These are phyloP conservation scores for Microdochium bolleyi DNA, from an alignment of 2,329 filamentous ascomycete genomes.

Conservation along the genomic window DNA sequence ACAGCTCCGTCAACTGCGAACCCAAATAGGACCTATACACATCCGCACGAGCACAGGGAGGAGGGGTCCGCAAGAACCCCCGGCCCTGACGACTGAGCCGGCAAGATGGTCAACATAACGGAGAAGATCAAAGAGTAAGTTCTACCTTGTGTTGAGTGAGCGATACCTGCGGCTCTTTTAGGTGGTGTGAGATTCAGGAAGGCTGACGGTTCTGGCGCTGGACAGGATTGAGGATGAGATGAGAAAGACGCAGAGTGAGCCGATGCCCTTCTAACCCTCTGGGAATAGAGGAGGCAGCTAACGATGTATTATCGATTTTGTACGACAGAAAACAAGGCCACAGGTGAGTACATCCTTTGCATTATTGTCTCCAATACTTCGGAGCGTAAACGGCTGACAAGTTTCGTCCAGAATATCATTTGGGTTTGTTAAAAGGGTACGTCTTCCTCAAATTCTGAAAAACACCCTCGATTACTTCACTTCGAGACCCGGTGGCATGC, in stretches of 20 bases:
- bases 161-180: too few species aligned
- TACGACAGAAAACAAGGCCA: conserved; percentile 88
- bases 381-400: conserved; percentile 1
- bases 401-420: conserved; percentile 72
- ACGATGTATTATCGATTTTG: neutral
- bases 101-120: conserved; percentile 95
- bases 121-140: conserved; percentile 99
- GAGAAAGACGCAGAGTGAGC: conserved; percentile 92
- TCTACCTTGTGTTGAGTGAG: conserved; percentile 15
- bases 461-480: neutral
- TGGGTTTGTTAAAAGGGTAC: conserved; percentile 94
- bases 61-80: neutral
- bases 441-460: conserved; percentile 10
- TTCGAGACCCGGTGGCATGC: neutral
- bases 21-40: too few species aligned
- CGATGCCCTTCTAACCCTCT: neutral
- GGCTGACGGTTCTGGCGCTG: conserved; percentile 7
- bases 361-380: neutral
- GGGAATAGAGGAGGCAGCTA: neutral
- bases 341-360: conserved; percentile 55
- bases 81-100: conserved; percentile 4
- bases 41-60: neutral
- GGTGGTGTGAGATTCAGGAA: conserved; percentile 1
- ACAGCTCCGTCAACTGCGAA: too few species aligned
- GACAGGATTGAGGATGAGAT: conserved; percentile 98